Evolutionary conservation across 257 asterid species (phyloP).

Genomic region (Solanum stenotomum): DNA sequence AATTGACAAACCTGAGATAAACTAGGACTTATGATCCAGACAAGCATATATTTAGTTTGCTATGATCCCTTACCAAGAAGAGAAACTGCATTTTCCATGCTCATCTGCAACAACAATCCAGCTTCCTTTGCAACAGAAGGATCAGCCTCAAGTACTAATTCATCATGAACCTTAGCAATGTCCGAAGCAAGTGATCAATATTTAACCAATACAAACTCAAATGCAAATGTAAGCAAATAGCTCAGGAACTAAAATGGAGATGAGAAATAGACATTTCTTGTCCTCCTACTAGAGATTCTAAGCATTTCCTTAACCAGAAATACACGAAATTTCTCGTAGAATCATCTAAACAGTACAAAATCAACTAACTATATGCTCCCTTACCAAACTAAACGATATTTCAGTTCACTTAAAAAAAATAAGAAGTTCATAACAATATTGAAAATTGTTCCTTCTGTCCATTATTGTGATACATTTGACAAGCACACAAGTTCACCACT

Average conservation of each 20-base stretch:
- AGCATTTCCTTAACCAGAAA: neutral
- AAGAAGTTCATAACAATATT: neutral
- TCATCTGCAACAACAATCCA: slow-evolving; percentile 50
- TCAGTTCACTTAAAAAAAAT: neutral
- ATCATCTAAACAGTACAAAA: neutral
- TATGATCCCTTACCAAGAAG: too few species aligned
- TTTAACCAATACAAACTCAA: neutral
- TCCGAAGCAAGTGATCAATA: neutral
- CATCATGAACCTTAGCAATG: slow-evolving; percentile 72
- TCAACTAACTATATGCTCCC: neutral
- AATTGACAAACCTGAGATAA: neutral
- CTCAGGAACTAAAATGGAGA: neutral
- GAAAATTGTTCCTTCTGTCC: neutral
- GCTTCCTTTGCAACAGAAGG: slow-evolving; percentile 72
- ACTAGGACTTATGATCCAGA: neutral
- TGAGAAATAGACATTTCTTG: neutral
- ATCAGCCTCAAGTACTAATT: slow-evolving; percentile 81
- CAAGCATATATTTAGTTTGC: neutral
- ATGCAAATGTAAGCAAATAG: neutral
- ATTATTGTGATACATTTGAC: neutral
- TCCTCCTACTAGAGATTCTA: neutral
- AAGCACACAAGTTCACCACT: neutral
- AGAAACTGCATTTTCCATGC: slow-evolving; percentile 86
- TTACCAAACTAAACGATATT: neutral
- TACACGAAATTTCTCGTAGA: neutral